Conservation (phyloP, 2,329 filamentous ascomycete genomes). For the Elsinoe australis region DNA sequence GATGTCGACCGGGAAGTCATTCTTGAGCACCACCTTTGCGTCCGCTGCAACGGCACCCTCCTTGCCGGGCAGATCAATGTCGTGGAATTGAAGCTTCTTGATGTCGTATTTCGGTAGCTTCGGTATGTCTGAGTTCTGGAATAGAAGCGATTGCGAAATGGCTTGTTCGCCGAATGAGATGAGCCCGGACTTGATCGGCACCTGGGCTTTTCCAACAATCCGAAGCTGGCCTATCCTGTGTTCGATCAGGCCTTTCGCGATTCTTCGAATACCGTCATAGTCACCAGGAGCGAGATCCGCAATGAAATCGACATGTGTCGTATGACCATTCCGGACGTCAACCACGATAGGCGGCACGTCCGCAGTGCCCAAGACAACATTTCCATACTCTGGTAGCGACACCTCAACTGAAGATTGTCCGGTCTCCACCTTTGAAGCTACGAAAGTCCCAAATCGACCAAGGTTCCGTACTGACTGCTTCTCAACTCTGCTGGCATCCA, state of each 20-base stretch:
- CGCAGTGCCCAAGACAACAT: constrained; percentile 69
- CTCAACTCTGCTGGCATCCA: constrained; percentile 69
- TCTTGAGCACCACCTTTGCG: constrained; percentile 62
- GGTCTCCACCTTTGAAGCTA: constrained; percentile 68
- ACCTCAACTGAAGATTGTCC: constrained; percentile 65
- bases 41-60: constrained; percentile 69
- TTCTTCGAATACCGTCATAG: constrained; percentile 63
- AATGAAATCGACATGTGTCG: constrained; percentile 70
- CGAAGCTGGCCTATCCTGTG: constrained; percentile 65
- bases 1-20: constrained; percentile 71
- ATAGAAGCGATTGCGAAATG: constrained; percentile 64
- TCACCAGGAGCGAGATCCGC: constrained; percentile 69
- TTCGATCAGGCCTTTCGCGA: constrained; percentile 83
- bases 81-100: constrained; percentile 68
- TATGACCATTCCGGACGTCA: constrained; percentile 67
- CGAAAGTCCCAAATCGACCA: constrained; percentile 70
- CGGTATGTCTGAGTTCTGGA: constrained; percentile 68
- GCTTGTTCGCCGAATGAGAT: constrained; percentile 69
- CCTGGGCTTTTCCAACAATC: constrained; percentile 63
- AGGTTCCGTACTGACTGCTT: constrained; percentile 65
- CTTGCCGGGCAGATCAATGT: constrained; percentile 51
- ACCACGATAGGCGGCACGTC: constrained; percentile 67
- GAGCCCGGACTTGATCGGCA: constrained; percentile 71
- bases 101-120: constrained; percentile 75
- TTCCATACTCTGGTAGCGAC: constrained; percentile 73